Conservation (phyloP, 2,329 filamentous ascomycete species). For the Curvularia verruculosa region DNA sequence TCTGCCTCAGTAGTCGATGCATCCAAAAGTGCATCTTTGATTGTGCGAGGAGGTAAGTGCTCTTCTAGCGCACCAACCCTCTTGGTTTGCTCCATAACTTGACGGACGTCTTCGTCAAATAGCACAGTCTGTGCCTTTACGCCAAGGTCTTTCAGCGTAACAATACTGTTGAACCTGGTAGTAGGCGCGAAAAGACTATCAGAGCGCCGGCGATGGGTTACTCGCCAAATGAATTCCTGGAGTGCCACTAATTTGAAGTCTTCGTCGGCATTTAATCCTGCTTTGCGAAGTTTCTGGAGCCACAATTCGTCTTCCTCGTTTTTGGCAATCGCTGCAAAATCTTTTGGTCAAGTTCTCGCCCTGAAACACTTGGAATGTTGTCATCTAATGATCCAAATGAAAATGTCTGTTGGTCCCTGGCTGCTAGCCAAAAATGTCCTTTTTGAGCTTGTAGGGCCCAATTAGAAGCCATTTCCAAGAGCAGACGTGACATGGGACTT, state of each 20-base stretch:
- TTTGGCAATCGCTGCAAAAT: slow-evolving; percentile 69
- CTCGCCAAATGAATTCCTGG: slow-evolving; percentile 88
- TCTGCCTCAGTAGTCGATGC: slow-evolving; percentile 88
- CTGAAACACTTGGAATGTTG: slow-evolving; percentile 60
- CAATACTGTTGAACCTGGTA: slow-evolving; percentile 68
- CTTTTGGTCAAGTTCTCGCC: slow-evolving; percentile 62
- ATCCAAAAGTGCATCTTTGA: slow-evolving; percentile 88
- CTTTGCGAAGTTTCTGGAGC: slow-evolving; percentile 81
- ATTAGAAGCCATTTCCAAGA: slow-evolving; percentile 82
- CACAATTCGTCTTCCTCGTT: slow-evolving; percentile 96
- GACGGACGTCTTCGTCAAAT: slow-evolving; percentile 73
- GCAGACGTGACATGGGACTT: slow-evolving; percentile 75
- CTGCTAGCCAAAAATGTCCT: slow-evolving; percentile 85
- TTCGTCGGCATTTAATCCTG: slow-evolving; percentile 82
- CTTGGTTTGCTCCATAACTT: slow-evolving; percentile 53
- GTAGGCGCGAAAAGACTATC: slow-evolving; percentile 51
- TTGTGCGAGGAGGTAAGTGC: slow-evolving; percentile 67
- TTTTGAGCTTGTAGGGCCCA: slow-evolving; percentile 86
- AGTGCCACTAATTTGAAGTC: slow-evolving; percentile 87
- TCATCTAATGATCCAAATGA: slow-evolving; percentile 66
- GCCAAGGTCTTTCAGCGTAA: slow-evolving; percentile 75
- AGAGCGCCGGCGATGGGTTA: slow-evolving; percentile 73
- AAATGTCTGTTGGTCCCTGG: slow-evolving; percentile 73
- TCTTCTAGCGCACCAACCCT: slow-evolving; percentile 42
- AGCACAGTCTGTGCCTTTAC: slow-evolving; percentile 88